Evolutionary conservation across 306 rosid species (phyloP).

Genomic region (Dalbergia cochinchinensis): DNA sequence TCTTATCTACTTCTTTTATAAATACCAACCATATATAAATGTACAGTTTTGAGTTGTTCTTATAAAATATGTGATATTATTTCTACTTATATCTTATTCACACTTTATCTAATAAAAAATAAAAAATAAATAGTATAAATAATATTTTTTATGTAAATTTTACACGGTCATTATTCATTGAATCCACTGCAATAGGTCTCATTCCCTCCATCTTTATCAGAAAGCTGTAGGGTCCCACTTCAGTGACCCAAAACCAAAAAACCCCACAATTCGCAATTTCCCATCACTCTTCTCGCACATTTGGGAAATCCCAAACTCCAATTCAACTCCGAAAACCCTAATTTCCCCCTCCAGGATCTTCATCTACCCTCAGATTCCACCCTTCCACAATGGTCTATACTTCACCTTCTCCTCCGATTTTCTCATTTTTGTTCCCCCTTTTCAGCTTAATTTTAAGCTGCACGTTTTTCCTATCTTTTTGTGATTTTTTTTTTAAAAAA

Average conservation of each 20-base stretch:
- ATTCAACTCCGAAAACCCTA: slow-evolving; percentile 45
- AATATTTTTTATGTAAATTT: no score
- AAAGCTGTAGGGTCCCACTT: slow-evolving; percentile 46
- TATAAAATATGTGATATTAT: no score
- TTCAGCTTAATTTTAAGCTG: background rate
- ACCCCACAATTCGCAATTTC: slow-evolving; percentile 10
- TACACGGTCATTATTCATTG: no score
- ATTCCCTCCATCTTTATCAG: background rate
- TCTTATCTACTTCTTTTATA: no score
- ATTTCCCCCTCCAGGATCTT: slow-evolving; percentile 32
- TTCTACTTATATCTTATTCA: no score
- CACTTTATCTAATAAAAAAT: no score
- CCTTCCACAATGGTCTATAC: slow-evolving; percentile 45
- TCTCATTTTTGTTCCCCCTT: background rate
- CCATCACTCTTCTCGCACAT: background rate
- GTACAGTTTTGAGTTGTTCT: no score
- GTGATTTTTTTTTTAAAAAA: background rate
- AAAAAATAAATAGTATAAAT: no score
- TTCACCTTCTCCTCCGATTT: slow-evolving; percentile 23
- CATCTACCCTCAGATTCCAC: background rate
- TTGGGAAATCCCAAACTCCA: slow-evolving; percentile 23
- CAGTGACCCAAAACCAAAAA: slow-evolving; percentile 11
- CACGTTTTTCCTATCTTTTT: background rate
- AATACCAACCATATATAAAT: no score
- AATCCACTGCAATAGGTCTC: background rate